Evolutionary conservation across 768 basidiomycete species (phyloP), one percentile per base, ranked within the genome.

Genomic region (Naganishia vishniacii): DNA sequence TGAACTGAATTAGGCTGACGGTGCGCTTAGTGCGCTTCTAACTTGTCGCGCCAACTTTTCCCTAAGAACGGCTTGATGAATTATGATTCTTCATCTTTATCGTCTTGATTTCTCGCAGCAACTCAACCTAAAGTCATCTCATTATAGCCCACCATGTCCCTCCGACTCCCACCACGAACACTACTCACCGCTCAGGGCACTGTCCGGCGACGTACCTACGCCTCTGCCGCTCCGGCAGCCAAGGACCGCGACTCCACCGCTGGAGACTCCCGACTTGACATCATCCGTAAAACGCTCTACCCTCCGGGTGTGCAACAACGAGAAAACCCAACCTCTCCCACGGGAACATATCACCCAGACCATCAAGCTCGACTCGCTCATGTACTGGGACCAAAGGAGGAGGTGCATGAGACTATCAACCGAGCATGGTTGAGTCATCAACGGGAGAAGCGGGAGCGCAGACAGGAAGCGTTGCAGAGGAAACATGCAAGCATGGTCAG

Each of bases 361-460:
- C 86, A 89, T 25, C 84, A 82, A 41, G 82, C 80, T 58, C 86
- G 88, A 7, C 80, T 93, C 18, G 85, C 88, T 67, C 82, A 82
- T 61, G 89, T 60, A 7, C 41, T 48, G 13, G 41, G 41, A 34
- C 34, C 34, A 2, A 34, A 40, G 4, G 20, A 18, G 25, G 90
- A 93, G 74, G 90, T 88, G 0, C 91, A 93, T 78, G 83, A 89
- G 65, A 93, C 89, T 3, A 90, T 93, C 59, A 86, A 88, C 67
- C 84, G 91, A 40, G 91, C 91, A 5, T 93, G 89, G 88, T 79
- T 85, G 53, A 82, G 93, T 15, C 85, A 90, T 78, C 81, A 83
- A 68, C 84, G 90, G 37, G 87, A 88, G 71, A 65, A 85, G 44
- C 83, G 91, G 56, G 85, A 87, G 72, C 80, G 81, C 67, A 82